Conservation (phyloP, 176 grass and related monocot species). For the Eremochloa ophiuroides region DNA sequence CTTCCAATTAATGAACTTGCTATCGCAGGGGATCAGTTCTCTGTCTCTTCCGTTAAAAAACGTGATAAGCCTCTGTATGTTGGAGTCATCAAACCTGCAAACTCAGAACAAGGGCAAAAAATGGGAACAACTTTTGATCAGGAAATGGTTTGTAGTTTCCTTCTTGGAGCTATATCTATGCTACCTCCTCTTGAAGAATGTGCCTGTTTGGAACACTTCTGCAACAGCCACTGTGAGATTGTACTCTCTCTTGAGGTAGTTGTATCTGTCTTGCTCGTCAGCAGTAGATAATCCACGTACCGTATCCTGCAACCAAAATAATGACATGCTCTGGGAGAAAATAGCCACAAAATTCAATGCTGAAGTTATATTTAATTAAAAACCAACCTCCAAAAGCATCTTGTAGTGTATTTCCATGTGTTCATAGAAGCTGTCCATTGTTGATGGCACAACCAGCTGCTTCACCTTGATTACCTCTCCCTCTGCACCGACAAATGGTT, state of each 20-base stretch:
- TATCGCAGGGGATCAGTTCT: conserved; percentile 16
- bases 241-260: conserved; percentile 5
- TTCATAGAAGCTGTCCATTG: conserved; percentile 22
- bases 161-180: not conserved
- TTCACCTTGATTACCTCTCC: too few species aligned
- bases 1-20: conserved; percentile 16
- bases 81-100: conserved; percentile 33
- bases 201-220: not conserved
- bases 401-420: not conserved
- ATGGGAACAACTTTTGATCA: not conserved
- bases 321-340: not conserved
- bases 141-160: not conserved
- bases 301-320: not conserved
- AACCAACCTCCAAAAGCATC: not conserved
- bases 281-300: not conserved
- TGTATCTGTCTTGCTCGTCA: not conserved
- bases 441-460: not conserved
- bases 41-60: not conserved
- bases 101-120: not conserved
- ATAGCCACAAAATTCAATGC: not conserved
- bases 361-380: not conserved
- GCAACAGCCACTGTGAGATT: not conserved
- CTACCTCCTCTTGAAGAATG: not conserved
- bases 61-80: conserved; percentile 21
- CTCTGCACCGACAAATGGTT: not conserved